Conservation (phyloP, 306 rosid species). For the Abrus precatorius region DNA sequence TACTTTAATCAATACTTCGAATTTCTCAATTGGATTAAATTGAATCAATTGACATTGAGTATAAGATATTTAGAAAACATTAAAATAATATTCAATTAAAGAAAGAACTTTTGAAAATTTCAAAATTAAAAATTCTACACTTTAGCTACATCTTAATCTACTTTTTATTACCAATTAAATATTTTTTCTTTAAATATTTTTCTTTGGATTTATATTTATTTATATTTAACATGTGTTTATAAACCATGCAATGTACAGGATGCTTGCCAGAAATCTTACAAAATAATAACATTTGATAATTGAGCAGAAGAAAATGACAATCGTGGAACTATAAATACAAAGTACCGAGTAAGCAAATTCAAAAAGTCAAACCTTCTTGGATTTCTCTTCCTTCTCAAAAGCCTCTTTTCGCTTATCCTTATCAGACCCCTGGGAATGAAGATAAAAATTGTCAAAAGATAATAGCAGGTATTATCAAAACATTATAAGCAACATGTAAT, state of each 20-base stretch:
- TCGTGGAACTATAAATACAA: not conserved
- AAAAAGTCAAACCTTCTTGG: conserved; percentile 73
- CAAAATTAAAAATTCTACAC: not conserved
- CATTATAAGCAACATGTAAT: not conserved
- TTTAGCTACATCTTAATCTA: not conserved
- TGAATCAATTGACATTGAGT: not conserved
- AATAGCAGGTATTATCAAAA: not conserved
- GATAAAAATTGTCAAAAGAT: not conserved
- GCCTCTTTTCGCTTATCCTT: conserved; percentile 92
- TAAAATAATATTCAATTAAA: not conserved
- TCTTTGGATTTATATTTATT: not conserved
- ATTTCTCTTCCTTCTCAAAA: conserved; percentile 86
- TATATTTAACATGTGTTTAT: not conserved
- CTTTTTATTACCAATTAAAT: not conserved
- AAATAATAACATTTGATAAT: not conserved
- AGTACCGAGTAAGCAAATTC: not conserved
- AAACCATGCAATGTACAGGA: not conserved
- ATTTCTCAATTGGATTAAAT: not conserved
- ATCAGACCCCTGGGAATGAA: conserved; percentile 72
- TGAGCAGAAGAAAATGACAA: not conserved
- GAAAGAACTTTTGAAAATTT: not conserved
- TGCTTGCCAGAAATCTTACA: not conserved
- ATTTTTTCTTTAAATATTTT: not conserved
- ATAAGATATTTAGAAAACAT: not conserved
- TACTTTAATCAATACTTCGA: not conserved